phyloP scores from a whole-genome alignment of 2,329 filamentous ascomycete species.

The Penicillium sp. region DNA sequence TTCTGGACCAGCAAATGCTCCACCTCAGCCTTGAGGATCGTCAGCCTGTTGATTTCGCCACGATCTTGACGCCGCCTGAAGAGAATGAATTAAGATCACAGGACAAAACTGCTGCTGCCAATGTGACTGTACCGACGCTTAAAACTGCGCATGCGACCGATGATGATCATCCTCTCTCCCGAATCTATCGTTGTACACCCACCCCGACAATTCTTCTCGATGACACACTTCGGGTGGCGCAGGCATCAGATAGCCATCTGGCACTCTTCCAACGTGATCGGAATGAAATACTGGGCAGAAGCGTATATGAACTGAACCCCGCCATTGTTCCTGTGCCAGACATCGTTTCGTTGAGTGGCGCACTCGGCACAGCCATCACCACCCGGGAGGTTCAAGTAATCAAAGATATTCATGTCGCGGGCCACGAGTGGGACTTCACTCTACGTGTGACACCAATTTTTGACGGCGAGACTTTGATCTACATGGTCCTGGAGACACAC shows the following conservation, averaged over 20 bases:
- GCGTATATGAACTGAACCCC: conserved; percentile 39
- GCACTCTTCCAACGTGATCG: conserved; percentile 30
- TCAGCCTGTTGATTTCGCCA: conserved; percentile 16
- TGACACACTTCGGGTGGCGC: conserved; percentile 32
- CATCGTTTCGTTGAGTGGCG: conserved; percentile 34
- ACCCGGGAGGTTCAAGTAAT: conserved; percentile 34
- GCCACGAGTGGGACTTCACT: conserved; percentile 15
- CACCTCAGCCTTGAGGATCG: conserved; percentile 20
- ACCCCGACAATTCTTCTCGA: conserved; percentile 40
- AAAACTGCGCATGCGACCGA: not conserved
- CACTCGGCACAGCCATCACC: conserved; percentile 36
- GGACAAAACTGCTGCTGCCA: not conserved
- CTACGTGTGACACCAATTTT: conserved; percentile 44
- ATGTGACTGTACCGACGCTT: not conserved
- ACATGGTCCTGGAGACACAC: conserved; percentile 42
- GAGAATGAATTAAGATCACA: conserved; percentile 13
- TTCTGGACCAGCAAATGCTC: conserved; percentile 22
- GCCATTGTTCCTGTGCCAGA: conserved; percentile 33
- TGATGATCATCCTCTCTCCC: conserved; percentile 14
- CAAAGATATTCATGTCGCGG: conserved; percentile 25
- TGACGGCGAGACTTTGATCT: conserved; percentile 37
- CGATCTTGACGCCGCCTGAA: conserved; percentile 24
- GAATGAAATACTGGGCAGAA: conserved; percentile 34
- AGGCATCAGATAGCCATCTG: conserved; percentile 45
- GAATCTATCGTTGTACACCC: conserved; percentile 31